These are phyloP conservation scores for Daldinia eschscholtzii DNA, from an alignment of 2,329 filamentous ascomycete species.

Conservation along the genomic window DNA sequence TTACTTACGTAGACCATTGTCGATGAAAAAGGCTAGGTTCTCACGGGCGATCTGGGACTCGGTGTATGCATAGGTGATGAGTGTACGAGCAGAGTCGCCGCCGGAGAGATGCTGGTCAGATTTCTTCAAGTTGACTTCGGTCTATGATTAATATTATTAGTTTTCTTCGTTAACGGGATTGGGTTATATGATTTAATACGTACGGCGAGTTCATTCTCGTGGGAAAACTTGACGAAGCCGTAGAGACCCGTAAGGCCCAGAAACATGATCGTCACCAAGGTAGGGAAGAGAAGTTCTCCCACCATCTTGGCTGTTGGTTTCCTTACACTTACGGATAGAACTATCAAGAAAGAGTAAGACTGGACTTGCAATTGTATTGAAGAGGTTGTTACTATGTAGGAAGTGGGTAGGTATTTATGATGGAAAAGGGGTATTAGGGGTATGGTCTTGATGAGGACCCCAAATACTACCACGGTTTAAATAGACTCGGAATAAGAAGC, in stretches of 20 bases:
- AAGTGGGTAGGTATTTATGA: not conserved
- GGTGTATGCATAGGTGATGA: slow-evolving; percentile 55
- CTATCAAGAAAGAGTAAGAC: not conserved
- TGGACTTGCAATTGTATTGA: not conserved
- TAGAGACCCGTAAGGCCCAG: slow-evolving; percentile 25
- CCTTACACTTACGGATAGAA: not conserved
- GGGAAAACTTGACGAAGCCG: slow-evolving; percentile 27
- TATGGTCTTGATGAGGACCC: not conserved
- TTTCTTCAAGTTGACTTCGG: not conserved
- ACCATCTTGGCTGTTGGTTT: slow-evolving; percentile 12
- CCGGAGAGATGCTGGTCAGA: not conserved
- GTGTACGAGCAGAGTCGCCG: slow-evolving; percentile 29
- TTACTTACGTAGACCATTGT: slow-evolving; percentile 53
- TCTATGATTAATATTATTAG: slow-evolving; percentile 18
- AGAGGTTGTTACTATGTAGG: not conserved
- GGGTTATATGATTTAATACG: not conserved
- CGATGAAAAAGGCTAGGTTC: slow-evolving; percentile 55
- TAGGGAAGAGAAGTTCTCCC: slow-evolving; percentile 13
- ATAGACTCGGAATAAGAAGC: not conserved
- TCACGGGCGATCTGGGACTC: slow-evolving; percentile 52
- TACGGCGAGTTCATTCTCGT: slow-evolving; percentile 15
- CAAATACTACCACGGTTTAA: not conserved
- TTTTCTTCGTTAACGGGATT: not conserved
- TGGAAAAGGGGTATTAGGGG: not conserved
- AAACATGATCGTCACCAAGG: slow-evolving; percentile 16